A percentile compares a stretch with the other conserved stretches of the same genome.
phyloP scores from a whole-genome alignment of 2,329 filamentous ascomycete genomes.

The Fusarium decemcellulare region DNA sequence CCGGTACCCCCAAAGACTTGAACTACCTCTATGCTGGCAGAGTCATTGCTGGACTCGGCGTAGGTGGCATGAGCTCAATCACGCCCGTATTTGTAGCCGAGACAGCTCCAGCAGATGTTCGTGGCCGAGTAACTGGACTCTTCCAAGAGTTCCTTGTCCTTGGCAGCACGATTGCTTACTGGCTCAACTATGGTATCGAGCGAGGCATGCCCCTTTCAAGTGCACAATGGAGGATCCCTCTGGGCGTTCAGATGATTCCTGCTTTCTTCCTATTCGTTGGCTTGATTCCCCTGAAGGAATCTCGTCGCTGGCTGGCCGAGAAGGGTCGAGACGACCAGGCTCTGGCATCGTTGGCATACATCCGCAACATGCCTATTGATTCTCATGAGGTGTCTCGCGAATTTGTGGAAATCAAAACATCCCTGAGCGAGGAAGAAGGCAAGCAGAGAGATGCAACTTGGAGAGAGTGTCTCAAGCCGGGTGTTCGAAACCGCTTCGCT shows the following conservation, averaged over 20 bases:
- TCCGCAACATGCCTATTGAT: not conserved
- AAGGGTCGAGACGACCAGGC: not conserved
- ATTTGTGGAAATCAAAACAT: not conserved
- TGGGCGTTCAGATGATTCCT: constrained; percentile 17
- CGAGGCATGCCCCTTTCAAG: constrained; percentile 24
- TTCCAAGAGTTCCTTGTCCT: constrained; percentile 43
- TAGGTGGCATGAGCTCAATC: constrained; percentile 44
- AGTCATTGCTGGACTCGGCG: constrained; percentile 31
- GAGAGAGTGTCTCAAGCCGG: constrained; percentile 1
- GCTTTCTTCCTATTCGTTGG: not conserved
- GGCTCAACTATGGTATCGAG: constrained; percentile 33
- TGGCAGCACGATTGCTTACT: constrained; percentile 37
- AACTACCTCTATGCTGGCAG: not conserved
- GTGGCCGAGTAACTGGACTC: constrained; percentile 40
- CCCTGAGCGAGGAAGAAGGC: not conserved
- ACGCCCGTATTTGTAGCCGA: constrained; percentile 43
- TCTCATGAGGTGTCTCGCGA: not conserved
- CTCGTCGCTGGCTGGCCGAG: not conserved
- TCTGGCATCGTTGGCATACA: not conserved
- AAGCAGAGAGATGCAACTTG: not conserved
- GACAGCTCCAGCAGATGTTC: constrained; percentile 33
- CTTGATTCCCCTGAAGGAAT: not conserved
- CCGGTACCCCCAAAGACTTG: constrained; percentile 2
- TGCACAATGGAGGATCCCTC: constrained; percentile 31
- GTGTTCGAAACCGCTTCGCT: not conserved